Percentiles rank a stretch among this genome's conserved stretches.
Conservation (phyloP, 306 rosid species). For the Acacia acuminata region DNA sequence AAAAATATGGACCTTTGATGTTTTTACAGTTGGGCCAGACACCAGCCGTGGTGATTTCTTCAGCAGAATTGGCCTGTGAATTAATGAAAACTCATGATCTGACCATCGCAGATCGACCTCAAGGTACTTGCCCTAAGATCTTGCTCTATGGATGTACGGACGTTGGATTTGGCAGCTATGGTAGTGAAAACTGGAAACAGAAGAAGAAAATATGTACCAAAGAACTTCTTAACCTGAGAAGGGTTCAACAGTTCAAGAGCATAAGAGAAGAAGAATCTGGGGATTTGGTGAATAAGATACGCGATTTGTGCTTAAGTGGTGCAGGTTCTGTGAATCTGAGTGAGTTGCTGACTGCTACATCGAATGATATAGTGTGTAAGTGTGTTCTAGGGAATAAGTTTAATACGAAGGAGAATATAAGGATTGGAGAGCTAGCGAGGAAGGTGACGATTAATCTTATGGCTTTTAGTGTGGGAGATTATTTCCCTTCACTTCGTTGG, state of each 20-base stretch:
- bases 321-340: constrained; percentile 26
- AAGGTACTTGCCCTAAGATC: not conserved
- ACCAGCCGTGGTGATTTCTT: constrained; percentile 38
- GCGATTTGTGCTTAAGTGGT: not conserved
- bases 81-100: constrained; percentile 27
- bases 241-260: constrained; percentile 23
- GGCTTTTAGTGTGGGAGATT: constrained; percentile 38
- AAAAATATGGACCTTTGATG: not conserved
- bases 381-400: constrained; percentile 30
- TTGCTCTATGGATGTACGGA: constrained; percentile 32
- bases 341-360: constrained; percentile 21
- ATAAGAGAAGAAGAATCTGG: constrained; percentile 37
- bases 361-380: constrained; percentile 26
- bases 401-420: not conserved
- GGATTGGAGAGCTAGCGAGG: constrained; percentile 21
- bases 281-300: constrained; percentile 33
- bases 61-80: constrained; percentile 27
- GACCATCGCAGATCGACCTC: constrained; percentile 20
- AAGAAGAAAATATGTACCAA: constrained; percentile 35
- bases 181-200: not conserved
- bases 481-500: constrained; percentile 42
- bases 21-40: constrained; percentile 19
- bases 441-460: constrained; percentile 1
- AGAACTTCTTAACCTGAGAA: constrained; percentile 38
- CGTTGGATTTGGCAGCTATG: constrained; percentile 26